These are phyloP conservation scores for Aspergillus felis DNA, from an alignment of 2,329 filamentous ascomycete species.

Conservation along the genomic window DNA sequence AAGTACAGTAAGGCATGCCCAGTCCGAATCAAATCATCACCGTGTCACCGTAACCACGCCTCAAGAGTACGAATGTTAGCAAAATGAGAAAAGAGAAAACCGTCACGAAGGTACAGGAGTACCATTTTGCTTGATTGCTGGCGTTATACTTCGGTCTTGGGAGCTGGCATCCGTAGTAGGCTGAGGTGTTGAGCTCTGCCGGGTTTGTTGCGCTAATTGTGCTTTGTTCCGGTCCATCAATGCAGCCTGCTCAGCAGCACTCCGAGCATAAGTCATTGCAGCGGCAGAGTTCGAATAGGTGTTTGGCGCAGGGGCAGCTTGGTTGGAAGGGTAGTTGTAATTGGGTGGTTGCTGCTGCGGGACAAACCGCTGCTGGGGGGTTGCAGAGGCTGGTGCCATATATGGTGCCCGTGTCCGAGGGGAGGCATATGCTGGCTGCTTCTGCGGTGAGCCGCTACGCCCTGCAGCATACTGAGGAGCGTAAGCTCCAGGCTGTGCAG, in stretches of 20 bases:
- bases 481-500: conserved; percentile 30
- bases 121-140: conserved; percentile 29
- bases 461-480: conserved; percentile 23
- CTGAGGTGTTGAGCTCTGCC: conserved; percentile 34
- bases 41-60: conserved; percentile 6
- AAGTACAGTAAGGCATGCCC: conserved; percentile 12
- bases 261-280: conserved; percentile 35
- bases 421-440: conserved; percentile 26
- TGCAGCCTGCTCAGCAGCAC: conserved; percentile 38
- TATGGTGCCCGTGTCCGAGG: conserved; percentile 35
- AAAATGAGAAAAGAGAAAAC: not conserved
- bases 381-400: conserved; percentile 27
- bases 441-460: conserved; percentile 32
- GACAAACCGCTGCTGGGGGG: conserved; percentile 29
- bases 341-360: conserved; percentile 27
- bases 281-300: conserved; percentile 34
- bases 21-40: conserved; percentile 7
- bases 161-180: conserved; percentile 25
- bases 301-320: conserved; percentile 26
- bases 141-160: conserved; percentile 34
- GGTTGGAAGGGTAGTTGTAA: conserved; percentile 28
- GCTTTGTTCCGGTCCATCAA: conserved; percentile 37
- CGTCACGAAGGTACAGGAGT: conserved; percentile 25
- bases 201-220: conserved; percentile 31
- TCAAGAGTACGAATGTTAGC: not conserved